Evolutionary conservation across 352 stramenopile genomes (phyloP), one percentile per base, ranked within the genome.

Genomic region (Pythium biforme): DNA sequence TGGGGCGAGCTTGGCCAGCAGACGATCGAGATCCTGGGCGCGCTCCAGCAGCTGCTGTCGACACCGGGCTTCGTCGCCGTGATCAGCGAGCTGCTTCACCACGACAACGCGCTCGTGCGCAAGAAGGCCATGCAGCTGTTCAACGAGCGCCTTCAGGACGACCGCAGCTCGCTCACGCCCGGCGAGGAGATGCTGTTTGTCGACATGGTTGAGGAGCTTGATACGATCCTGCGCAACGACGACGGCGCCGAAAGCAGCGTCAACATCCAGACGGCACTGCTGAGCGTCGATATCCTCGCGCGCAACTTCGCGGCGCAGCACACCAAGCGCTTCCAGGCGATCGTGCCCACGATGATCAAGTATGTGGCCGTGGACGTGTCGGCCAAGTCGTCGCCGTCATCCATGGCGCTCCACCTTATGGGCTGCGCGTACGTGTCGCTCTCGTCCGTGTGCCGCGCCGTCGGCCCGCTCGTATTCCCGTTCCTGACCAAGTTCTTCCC

Each of bases 61-160:
- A 92, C 86, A 2, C 88, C 88, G 14, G 81, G 84, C 37, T 96
- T 96, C 40, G 77, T 96, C 4, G 86, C 88, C 11, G 78, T 96
- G 15, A 94, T 95, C 26, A 75, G 82, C 19, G 88, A 94, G 54
- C 52, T 96, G 39, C 56, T 96, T 37, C 88, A 90, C 56, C 88
- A 96, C 62, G 86, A 95, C 39, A 92, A 91, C 60, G 85, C 78
- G 23, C 62, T 92, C n/a, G 83, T 96, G 47, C 88, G 88, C 27
- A 92, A 93, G 66, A 92, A 92, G 62, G 88, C 88, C 6, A 91
- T 96, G 79, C 83, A 94, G 70, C 69, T 96, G 17, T 92, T 96
- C 52, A 95, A 94, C 59, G 86, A 93, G 51, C 84, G 85, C 9
- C 73, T 96, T 2, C 77, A 93, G 25, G 79, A 86, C 22, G 76